A percentile compares a stretch with the other conserved stretches of the same genome.
These are phyloP conservation scores for Meyerozyma athensensis DNA, from an alignment of 1,139 yeast genomes.

Conservation along the genomic window DNA sequence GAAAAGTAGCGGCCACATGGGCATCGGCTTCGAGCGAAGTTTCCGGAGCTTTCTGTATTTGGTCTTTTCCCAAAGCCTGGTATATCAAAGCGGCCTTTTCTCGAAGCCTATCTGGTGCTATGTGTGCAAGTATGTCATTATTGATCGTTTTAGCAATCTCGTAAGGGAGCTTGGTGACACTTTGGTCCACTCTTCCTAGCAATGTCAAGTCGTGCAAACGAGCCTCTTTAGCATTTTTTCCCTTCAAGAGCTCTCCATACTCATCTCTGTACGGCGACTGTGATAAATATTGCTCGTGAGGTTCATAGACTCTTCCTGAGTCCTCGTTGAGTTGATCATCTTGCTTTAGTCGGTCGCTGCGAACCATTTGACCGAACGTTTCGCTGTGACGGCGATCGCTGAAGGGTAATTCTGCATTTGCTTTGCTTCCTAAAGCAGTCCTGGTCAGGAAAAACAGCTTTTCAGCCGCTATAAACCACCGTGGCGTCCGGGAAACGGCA, in stretches of 20 bases:
- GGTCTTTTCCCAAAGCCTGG: constrained; percentile 44
- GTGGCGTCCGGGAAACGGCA: not conserved
- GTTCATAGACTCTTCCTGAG: constrained; percentile 9
- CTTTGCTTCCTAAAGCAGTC: not conserved
- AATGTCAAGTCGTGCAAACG: constrained; percentile 46
- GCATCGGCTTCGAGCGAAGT: constrained; percentile 70
- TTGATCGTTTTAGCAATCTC: constrained; percentile 52
- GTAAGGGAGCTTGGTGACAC: constrained; percentile 45
- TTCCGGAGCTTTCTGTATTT: constrained; percentile 49
- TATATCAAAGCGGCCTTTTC: constrained; percentile 51
- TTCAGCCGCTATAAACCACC: not conserved
- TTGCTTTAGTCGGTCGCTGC: constrained; percentile 28
- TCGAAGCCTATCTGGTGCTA: constrained; percentile 53
- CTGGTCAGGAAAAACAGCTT: not conserved
- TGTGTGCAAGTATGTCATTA: constrained; percentile 51
- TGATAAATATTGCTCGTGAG: constrained; percentile 10
- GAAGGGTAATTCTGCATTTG: constrained; percentile 20
- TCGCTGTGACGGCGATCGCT: constrained; percentile 27
- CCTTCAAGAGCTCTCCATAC: constrained; percentile 40
- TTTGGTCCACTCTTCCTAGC: constrained; percentile 43
- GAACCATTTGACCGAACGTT: constrained; percentile 45
- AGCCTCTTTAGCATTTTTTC: constrained; percentile 46
- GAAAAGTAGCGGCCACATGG: constrained; percentile 75
- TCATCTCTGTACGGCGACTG: constrained; percentile 33
- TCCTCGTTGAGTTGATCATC: constrained; percentile 13